Evolutionary conservation across 768 basidiomycete species (phyloP), one percentile per base, ranked within the genome.

Genomic region (Ramaria sp.): DNA sequence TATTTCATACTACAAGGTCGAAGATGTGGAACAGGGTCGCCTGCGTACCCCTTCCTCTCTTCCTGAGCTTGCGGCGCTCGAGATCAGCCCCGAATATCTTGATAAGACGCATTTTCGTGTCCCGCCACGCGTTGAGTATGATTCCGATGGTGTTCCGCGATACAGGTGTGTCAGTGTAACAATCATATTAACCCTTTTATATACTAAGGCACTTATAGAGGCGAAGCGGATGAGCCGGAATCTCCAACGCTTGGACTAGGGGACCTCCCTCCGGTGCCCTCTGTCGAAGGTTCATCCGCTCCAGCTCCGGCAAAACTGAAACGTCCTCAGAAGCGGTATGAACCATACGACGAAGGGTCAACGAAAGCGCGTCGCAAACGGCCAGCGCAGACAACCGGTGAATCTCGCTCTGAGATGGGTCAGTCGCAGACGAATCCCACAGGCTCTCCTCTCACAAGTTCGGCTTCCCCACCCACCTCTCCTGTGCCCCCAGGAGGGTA

Each of bases 1-100:
- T 55, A 89, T 97, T 51, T 93, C 91, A 4, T 97, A 97, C 73
- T 97, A 96, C 75, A 86, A 84, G 63, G 78, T 94, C 53, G 86
- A 90, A 60, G 95, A 98, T 67, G 91, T 96, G 30, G 81, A 89
- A 57, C 81, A 82, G 48, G 94, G 93, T 13, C 85, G 91, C 31
- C 80, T 98, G 12, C 84, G 91, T 37, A 78, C 88, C 0, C 94
- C 95, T 0, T 94, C 91, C 0, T 86, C 89, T 2, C 75, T 94
- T 0, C 88, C 91, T 0, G 92, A 97, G 68, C 78, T 98, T 20
- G 84, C 85, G 0, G 80, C 86, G 0, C 77, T 97, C 30, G 87
- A 89, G 60, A 94, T 97, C 67, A 85, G 82, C 60, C 82, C 86
- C 5, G 85, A 89, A 62, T 93, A 93, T 63, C 80, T 98, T 53